These are phyloP conservation scores for Ophiostoma montium DNA, from an alignment of 2,329 filamentous ascomycete genomes.

Conservation along the genomic window DNA sequence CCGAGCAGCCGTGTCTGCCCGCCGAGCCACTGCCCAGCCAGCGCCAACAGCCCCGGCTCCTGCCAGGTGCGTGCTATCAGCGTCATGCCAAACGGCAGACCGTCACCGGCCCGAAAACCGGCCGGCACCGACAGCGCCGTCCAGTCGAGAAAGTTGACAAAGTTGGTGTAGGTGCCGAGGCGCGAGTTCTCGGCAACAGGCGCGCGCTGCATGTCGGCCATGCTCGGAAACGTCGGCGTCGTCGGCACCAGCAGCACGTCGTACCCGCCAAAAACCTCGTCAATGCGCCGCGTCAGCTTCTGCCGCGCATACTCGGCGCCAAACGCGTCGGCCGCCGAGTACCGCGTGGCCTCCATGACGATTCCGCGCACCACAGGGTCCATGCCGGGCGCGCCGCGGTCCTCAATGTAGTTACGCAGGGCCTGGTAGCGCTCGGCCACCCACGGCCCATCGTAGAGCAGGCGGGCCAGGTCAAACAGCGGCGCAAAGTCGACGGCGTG, in stretches of 20 bases:
- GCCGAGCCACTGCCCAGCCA: slow-evolving; percentile 13
- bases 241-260: slow-evolving; percentile 43
- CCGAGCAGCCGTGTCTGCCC: slow-evolving; percentile 18
- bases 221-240: slow-evolving; percentile 35
- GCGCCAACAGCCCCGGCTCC: slow-evolving; percentile 19
- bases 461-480: slow-evolving; percentile 36
- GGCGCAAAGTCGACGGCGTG: slow-evolving; percentile 30
- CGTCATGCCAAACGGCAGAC: slow-evolving; percentile 25
- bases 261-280: slow-evolving; percentile 21
- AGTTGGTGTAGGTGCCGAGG: slow-evolving; percentile 44
- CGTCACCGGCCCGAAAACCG: slow-evolving; percentile 21
- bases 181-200: slow-evolving; percentile 39
- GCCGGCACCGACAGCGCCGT: slow-evolving; percentile 40
- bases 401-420: slow-evolving; percentile 31
- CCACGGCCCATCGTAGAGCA: slow-evolving; percentile 43
- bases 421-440: slow-evolving; percentile 42
- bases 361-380: slow-evolving; percentile 24
- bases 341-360: slow-evolving; percentile 24
- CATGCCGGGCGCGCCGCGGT: slow-evolving; percentile 17
- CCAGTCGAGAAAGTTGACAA: slow-evolving; percentile 46
- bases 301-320: slow-evolving; percentile 24
- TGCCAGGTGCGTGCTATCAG: slow-evolving; percentile 24
- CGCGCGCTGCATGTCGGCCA: slow-evolving; percentile 34
- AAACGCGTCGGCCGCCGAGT: slow-evolving; percentile 33
- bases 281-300: slow-evolving; percentile 26